A percentile compares a stretch with the other conserved stretches of the same genome.
Conservation (phyloP, 148 eudicot genomes). For the Cornus florida region DNA sequence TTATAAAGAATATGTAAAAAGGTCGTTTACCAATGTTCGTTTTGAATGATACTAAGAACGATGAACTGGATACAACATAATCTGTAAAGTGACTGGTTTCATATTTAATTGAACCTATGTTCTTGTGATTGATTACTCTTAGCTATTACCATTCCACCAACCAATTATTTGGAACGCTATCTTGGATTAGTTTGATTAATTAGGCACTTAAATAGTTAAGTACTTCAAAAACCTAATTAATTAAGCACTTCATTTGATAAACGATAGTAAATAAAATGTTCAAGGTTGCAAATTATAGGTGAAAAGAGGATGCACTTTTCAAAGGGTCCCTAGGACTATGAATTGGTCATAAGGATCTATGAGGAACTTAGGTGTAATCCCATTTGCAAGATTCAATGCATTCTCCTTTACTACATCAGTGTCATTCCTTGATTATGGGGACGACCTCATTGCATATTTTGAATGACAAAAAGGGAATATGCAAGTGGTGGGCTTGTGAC, state of each 20-base stretch:
- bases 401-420: constrained; percentile 5
- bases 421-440: constrained; percentile 10
- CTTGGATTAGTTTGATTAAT: background rate
- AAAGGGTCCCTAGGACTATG: background rate
- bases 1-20: background rate
- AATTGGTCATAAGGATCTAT: background rate
- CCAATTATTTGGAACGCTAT: no score
- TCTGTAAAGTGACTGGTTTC: no score
- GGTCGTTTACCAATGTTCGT: background rate
- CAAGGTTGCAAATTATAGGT: background rate
- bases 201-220: background rate
- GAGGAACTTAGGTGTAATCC: constrained; percentile 1
- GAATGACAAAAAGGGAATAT: constrained; percentile 4
- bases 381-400: constrained; percentile 8
- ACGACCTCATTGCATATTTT: background rate
- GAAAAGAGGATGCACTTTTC: background rate
- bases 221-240: background rate
- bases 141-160: no score
- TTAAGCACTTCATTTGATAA: background rate
- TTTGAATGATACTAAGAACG: no score
- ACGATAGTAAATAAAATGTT: no score
- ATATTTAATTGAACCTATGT: no score
- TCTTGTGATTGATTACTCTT: no score
- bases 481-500: background rate
- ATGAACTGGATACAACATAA: no score